Percentiles rank a stretch among this genome's conserved stretches.
Conservation (phyloP, 805 yeast genomes). For the Nakazawaea peltata region DNA sequence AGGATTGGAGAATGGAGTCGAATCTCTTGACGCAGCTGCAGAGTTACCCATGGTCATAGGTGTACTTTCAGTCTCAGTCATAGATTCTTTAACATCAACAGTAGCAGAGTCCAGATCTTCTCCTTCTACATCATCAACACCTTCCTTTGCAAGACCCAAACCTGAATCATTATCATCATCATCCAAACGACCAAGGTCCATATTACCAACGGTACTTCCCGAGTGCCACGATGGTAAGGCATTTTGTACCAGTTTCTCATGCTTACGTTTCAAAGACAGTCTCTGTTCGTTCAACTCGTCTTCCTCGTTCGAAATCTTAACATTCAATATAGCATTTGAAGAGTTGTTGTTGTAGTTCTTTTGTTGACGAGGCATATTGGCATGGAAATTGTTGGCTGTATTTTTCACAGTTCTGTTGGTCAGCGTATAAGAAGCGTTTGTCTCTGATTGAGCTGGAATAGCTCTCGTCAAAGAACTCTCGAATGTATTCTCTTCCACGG, state of each 20-base stretch:
- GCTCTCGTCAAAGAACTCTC: slow-evolving; percentile 77
- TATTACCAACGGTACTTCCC: slow-evolving; percentile 78
- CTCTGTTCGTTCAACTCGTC: slow-evolving; percentile 63
- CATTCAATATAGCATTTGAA: slow-evolving; percentile 82
- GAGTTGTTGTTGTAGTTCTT: slow-evolving; percentile 13
- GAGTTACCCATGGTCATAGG: background rate
- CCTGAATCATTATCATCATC: slow-evolving; percentile 33
- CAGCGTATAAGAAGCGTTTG: slow-evolving; percentile 63
- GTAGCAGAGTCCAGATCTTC: background rate
- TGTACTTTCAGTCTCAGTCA: background rate
- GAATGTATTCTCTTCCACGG: slow-evolving; percentile 81
- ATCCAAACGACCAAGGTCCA: slow-evolving; percentile 46
- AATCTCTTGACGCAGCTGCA: slow-evolving; percentile 14
- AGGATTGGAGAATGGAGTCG: slow-evolving; percentile 21
- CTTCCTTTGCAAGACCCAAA: slow-evolving; percentile 13
- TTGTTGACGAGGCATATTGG: slow-evolving; percentile 18
- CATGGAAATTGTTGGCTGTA: slow-evolving; percentile 14
- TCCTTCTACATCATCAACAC: no score
- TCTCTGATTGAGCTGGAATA: slow-evolving; percentile 73
- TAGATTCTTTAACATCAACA: background rate
- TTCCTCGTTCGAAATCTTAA: slow-evolving; percentile 82
- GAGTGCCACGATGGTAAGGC: slow-evolving; percentile 97
- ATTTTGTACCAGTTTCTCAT: slow-evolving; percentile 74
- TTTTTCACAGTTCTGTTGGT: slow-evolving; percentile 29
- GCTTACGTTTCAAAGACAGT: slow-evolving; percentile 58